Base-by-base conservation (phyloP, 148 eudicot species). In the Hydrangea macrophylla region DNA sequence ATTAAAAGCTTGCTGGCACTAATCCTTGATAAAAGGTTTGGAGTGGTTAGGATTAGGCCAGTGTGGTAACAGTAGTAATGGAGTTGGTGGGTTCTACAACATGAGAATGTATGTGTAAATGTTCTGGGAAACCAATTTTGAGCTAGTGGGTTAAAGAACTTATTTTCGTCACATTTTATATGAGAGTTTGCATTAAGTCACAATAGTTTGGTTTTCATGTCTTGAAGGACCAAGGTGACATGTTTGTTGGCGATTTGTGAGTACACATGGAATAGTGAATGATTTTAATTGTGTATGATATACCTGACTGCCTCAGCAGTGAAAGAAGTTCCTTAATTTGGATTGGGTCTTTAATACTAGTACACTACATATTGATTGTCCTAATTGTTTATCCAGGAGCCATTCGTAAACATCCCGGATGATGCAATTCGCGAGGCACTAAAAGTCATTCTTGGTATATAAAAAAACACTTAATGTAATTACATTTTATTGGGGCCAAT, bases 341-440 rank as follows among this genome's bases (percentile, higher is more conserved):
- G 22, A 35, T 37, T 60, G 3, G 13, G 35, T n/a, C 30, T 54
- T 7, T 2, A 55, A 54, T 37, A 50, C 25, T 27, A 27, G 10
- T 31, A 31, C n/a, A n/a, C n/a, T n/a, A n/a, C 17, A 3, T 15
- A 24, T 54, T 58, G 35, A n/a, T 58, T 15, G 57, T 60, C 11
- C 22, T 56, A 31, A 13, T 37, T 69, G 23, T 58, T 22, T 61
- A 37, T 74, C 22, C 83, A 92, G 98, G 98, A 92, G 72, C 94
- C 96, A 30, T 92, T 88, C 69, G 94, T 90, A 17, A 90, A 77
- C 78, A 92, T 92, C 37, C 98, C 98, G 2, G 86, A 92, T 55
- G 92, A 78, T 60, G 72, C 76, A 58, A 92, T 92, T 63, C 87
- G 87, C 30, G 83, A 83, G 77, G 98, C 98, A 18, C 74, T 92